phyloP scores from a whole-genome alignment of 225 moss, liverwort and hornwort genomes.

The Sphagnum contortum region DNA sequence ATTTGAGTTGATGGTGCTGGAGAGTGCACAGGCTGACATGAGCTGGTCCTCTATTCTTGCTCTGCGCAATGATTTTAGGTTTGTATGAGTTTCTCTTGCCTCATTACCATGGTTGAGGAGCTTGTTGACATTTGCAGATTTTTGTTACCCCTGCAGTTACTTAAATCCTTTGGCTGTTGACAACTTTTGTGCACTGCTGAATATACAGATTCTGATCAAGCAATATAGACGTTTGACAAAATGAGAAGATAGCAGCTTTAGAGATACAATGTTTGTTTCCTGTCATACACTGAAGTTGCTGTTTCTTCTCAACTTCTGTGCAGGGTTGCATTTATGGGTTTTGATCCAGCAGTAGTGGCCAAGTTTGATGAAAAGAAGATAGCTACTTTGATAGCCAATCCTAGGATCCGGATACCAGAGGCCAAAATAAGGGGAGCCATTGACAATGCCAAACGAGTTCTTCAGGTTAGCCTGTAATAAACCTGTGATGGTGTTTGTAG shows the following conservation, averaged over 20 bases:
- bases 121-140: no score
- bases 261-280: no score
- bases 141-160: no score
- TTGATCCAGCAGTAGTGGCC: constrained; percentile 61
- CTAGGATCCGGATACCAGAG: constrained; percentile 66
- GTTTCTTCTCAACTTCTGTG: background rate
- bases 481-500: no score
- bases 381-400: constrained; percentile 40
- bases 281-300: no score
- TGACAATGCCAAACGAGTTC: constrained; percentile 69
- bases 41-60: constrained; percentile 72
- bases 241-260: no score
- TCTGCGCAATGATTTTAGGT: constrained; percentile 75
- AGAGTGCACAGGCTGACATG: constrained; percentile 73
- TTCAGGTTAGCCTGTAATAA: constrained; percentile 34
- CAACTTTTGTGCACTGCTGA: no score
- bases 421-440: constrained; percentile 70
- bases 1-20: constrained; percentile 74
- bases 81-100: background rate
- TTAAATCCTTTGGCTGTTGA: no score
- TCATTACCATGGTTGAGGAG: no score
- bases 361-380: constrained; percentile 70
- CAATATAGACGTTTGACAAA: no score
- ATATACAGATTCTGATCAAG: no score
- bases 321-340: constrained; percentile 60